Evolutionary conservation across 1,284 basidiomycete genomes (phyloP).

Genomic region (Meira nashicola): DNA sequence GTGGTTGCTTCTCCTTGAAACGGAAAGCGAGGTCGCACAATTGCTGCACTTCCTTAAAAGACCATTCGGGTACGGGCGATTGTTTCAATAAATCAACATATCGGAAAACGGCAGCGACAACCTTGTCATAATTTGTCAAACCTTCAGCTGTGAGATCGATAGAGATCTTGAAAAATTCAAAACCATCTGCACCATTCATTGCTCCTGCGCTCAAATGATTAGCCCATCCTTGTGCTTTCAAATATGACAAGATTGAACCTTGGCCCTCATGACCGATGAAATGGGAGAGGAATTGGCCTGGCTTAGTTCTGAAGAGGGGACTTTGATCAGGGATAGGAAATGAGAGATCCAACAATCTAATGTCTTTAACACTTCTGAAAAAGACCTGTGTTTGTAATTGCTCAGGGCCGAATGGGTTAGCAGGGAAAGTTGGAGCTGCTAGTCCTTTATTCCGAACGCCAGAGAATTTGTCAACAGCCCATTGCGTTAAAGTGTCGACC

Average conservation of each 20-base stretch:
- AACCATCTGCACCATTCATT: slow-evolving; percentile 66
- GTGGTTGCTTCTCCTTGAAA: slow-evolving; percentile 78
- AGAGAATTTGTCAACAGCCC: slow-evolving; percentile 72
- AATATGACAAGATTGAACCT: slow-evolving; percentile 83
- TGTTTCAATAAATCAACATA: slow-evolving; percentile 81
- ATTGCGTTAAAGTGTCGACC: slow-evolving; percentile 68
- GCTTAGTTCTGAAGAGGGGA: slow-evolving; percentile 73
- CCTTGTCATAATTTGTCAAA: slow-evolving; percentile 76
- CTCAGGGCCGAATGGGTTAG: slow-evolving; percentile 62
- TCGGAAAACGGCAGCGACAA: slow-evolving; percentile 72
- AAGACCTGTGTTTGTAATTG: slow-evolving; percentile 70
- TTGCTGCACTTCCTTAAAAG: slow-evolving; percentile 73
- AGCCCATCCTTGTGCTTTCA: slow-evolving; percentile 89
- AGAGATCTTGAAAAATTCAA: slow-evolving; percentile 82
- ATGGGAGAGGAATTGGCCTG: slow-evolving; percentile 74
- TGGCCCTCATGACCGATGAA: slow-evolving; percentile 94
- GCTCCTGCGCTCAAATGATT: slow-evolving; percentile 72
- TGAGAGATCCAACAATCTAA: slow-evolving; percentile 78
- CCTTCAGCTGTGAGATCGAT: slow-evolving; percentile 78
- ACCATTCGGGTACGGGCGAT: slow-evolving; percentile 64
- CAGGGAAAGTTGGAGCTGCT: slow-evolving; percentile 64
- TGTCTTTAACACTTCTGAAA: slow-evolving; percentile 83
- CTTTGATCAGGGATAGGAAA: slow-evolving; percentile 67
- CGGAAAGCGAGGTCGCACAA: slow-evolving; percentile 76
- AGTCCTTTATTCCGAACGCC: slow-evolving; percentile 68